Base-by-base conservation (phyloP, 2,329 filamentous ascomycete genomes). In the Geosmithia putterillii region DNA sequence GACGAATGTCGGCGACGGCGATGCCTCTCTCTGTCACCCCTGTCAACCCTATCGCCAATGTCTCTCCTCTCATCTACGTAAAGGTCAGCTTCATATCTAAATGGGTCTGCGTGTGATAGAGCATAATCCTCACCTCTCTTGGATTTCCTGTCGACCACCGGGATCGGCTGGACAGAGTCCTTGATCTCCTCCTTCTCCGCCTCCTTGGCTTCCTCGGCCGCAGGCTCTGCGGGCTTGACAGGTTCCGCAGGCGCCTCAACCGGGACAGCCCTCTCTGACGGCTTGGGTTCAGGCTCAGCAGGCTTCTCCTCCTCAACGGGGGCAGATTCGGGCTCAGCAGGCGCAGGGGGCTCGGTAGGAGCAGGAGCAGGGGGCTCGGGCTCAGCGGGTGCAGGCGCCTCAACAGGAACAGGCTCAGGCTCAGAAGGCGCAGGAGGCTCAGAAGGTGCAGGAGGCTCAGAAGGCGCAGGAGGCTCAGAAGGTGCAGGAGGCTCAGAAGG, bases 71-170 rank as follows among this genome's bases (percentile, higher is more conserved):
- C 69, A 51, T 73, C 71, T 76, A 64, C 62, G 60, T 64, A 70
- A 56, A 69, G 64, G 71, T 76, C 68, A 76, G 73, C 64, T 69
- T 62, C 58, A 61, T 58, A 55, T 59, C 55, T 61, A 66, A 57
- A 53, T 17, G 3, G 4, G 38, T 59, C 55, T 38, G 44, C 45
- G 42, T 35, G 28, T 20, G 28, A 35, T 43, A 28, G 37, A 17
- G n/a, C n/a, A 47, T 52, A 48, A 52, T 61, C 57, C 66, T 69
- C 61, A 69, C 66, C 66, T 69, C 65, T 67, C 50, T 58, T 61
- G 44, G 53, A 52, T 47, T 50, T 55, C 49, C 57, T 62, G 47
- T 60, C 59, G 41, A 61, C 58, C 39, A 52, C 50, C 40, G 58
- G 54, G 46, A 65, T 66, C 21, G 61, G 61, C 22, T 58, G 61